These are phyloP conservation scores for Myochromella boudieri DNA, from an alignment of 768 basidiomycete genomes.

Conservation along the genomic window DNA sequence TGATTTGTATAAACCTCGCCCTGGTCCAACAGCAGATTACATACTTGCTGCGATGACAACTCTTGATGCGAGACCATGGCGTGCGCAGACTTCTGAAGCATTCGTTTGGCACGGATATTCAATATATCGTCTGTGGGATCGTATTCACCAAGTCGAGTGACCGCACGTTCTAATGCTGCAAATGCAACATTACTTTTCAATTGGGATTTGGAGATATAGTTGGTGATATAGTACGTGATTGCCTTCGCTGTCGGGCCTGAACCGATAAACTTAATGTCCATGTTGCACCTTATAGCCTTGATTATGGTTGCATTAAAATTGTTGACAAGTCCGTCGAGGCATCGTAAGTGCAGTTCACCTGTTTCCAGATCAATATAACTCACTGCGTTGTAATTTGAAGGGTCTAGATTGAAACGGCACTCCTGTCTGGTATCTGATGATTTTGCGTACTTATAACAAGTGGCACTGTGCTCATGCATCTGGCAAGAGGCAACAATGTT, in stretches of 20 bases:
- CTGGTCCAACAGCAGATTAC: too few species aligned
- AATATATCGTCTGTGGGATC: too few species aligned
- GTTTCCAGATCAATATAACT: background rate
- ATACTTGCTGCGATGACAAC: too few species aligned
- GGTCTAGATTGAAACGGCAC: background rate
- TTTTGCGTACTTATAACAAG: constrained; percentile 40
- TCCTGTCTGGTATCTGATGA: background rate
- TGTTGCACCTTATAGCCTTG: constrained; percentile 36
- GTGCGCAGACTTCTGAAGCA: too few species aligned
- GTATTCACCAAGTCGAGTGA: background rate
- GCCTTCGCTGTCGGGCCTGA: constrained; percentile 42
- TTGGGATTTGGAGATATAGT: constrained; percentile 46
- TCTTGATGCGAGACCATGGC: too few species aligned
- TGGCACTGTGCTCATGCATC: constrained; percentile 28
- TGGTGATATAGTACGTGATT: constrained; percentile 43
- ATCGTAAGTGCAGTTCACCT: background rate
- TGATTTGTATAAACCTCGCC: too few species aligned
- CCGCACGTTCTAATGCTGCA: background rate
- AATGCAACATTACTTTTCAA: constrained; percentile 25
- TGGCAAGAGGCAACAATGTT: constrained; percentile 25
- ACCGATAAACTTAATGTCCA: constrained; percentile 46
- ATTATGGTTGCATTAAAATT: constrained; percentile 42
- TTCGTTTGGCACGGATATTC: too few species aligned
- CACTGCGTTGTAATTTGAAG: background rate
- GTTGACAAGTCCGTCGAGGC: constrained; percentile 40